Evolutionary conservation across 257 asterid species (phyloP).

Genomic region (Ligustrum vulgare): DNA sequence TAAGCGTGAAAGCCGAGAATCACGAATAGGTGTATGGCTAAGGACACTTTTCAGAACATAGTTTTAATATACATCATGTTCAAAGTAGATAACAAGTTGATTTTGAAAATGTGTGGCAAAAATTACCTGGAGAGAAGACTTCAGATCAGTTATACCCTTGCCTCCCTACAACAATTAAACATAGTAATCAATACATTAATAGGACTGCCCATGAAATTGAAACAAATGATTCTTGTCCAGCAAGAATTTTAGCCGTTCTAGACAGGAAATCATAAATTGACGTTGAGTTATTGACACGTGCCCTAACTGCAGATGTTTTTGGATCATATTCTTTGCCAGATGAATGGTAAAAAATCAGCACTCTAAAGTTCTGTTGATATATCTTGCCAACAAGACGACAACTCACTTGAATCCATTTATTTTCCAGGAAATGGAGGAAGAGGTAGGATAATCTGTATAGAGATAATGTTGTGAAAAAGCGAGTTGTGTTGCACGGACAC

Average conservation of each 20-base stretch:
- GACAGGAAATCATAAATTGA: neutral
- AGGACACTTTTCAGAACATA: too few relatives aligned
- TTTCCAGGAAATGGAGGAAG: neutral
- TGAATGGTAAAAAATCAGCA: neutral
- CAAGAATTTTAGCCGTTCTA: constrained; percentile 7
- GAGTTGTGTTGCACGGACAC: too few relatives aligned
- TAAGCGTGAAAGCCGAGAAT: too few relatives aligned
- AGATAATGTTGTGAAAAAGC: neutral
- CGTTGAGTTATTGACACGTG: neutral
- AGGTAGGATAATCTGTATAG: neutral
- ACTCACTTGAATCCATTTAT: neutral
- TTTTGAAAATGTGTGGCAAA: neutral
- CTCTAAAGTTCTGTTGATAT: neutral
- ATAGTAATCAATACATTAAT: constrained; percentile 25
- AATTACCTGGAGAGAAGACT: constrained; percentile 74
- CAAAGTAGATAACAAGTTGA: constrained; percentile 19
- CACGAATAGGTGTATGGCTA: too few relatives aligned
- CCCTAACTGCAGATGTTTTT: neutral
- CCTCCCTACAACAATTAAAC: constrained; percentile 64
- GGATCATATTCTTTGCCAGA: neutral
- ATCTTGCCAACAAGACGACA: neutral
- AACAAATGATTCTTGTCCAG: constrained; percentile 10
- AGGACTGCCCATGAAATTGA: constrained; percentile 19
- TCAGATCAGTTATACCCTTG: constrained; percentile 85
- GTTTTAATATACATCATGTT: constrained; percentile 1